Conservation (phyloP, 805 yeast genomes). For the Tetrapisispora pingtungensis region DNA sequence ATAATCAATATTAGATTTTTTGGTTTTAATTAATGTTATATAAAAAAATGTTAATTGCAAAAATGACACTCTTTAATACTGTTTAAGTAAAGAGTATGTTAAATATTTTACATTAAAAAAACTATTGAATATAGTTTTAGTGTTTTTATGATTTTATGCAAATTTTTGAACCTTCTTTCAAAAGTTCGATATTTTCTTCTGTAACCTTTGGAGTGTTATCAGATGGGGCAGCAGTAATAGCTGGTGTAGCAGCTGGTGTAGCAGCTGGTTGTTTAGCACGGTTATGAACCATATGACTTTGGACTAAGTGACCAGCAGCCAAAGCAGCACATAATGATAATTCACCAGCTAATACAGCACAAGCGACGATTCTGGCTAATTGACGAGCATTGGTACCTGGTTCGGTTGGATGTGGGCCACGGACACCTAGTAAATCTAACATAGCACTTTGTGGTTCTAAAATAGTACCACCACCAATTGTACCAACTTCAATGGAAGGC, state of each 20-base stretch:
- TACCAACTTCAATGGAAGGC: conserved; percentile 99
- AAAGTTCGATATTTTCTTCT: conserved; percentile 34
- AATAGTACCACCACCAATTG: conserved; percentile 98
- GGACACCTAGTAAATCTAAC: conserved; percentile 87
- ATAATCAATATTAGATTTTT: neutral
- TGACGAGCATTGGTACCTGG: conserved; percentile 96
- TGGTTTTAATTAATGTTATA: neutral
- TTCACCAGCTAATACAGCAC: conserved; percentile 94
- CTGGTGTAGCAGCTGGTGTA: conserved; percentile 5
- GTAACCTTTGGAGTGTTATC: neutral
- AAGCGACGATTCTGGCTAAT: conserved; percentile 84
- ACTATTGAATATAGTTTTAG: neutral
- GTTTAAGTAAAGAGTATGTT: neutral
- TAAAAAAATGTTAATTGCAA: neutral
- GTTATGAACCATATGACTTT: conserved; percentile 94
- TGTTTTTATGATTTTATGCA: conserved; percentile 51
- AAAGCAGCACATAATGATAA: conserved; percentile 88
- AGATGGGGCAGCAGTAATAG: neutral
- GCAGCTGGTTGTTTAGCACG: conserved; percentile 47
- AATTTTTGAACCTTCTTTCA: conserved; percentile 62
- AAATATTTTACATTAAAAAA: neutral
- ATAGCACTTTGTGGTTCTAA: conserved; percentile 95
- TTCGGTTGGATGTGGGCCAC: conserved; percentile 86
- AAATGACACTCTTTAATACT: neutral
- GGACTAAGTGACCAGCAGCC: conserved; percentile 97